Evolutionary conservation across 1,139 yeast genomes (phyloP).

Genomic region (Komagataea norvegica): DNA sequence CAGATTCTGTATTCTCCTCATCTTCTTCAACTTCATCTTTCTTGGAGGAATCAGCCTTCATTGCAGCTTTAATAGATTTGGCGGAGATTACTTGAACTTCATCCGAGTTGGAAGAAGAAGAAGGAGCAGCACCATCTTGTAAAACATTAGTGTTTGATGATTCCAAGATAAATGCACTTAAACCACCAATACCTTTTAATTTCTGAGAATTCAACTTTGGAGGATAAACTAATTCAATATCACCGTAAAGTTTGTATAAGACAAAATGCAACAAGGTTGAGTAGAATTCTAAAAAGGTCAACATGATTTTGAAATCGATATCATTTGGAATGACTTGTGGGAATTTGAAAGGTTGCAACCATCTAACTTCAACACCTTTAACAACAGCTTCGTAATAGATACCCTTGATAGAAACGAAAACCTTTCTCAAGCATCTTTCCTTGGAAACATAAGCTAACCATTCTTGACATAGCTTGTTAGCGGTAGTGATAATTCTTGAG

Average conservation of each 20-base stretch:
- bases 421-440: slow-evolving; percentile 77
- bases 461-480: slow-evolving; percentile 81
- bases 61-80: slow-evolving; percentile 33
- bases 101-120: slow-evolving; percentile 30
- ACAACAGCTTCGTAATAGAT: slow-evolving; percentile 90
- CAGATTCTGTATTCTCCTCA: slow-evolving; percentile 38
- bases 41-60: slow-evolving; percentile 38
- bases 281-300: slow-evolving; percentile 93
- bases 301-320: slow-evolving; percentile 94
- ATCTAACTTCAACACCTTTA: slow-evolving; percentile 87
- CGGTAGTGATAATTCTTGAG: slow-evolving; percentile 77
- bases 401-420: slow-evolving; percentile 95
- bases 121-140: slow-evolving; percentile 44
- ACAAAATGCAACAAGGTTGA: slow-evolving; percentile 88
- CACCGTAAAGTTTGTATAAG: slow-evolving; percentile 78
- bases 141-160: slow-evolving; percentile 34
- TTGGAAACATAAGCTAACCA: slow-evolving; percentile 94
- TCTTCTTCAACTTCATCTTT: slow-evolving; percentile 37
- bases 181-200: slow-evolving; percentile 63
- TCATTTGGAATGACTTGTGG: slow-evolving; percentile 94
- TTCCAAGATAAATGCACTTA: slow-evolving; percentile 76
- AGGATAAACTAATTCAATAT: slow-evolving; percentile 82
- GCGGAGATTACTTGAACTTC: slow-evolving; percentile 35
- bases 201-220: slow-evolving; percentile 84
- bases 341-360: slow-evolving; percentile 96